A percentile compares a stretch with the other conserved stretches of the same genome.
Evolutionary conservation across 2,329 filamentous ascomycete genomes (phyloP).

Genomic region (Diaporthe vaccinii): DNA sequence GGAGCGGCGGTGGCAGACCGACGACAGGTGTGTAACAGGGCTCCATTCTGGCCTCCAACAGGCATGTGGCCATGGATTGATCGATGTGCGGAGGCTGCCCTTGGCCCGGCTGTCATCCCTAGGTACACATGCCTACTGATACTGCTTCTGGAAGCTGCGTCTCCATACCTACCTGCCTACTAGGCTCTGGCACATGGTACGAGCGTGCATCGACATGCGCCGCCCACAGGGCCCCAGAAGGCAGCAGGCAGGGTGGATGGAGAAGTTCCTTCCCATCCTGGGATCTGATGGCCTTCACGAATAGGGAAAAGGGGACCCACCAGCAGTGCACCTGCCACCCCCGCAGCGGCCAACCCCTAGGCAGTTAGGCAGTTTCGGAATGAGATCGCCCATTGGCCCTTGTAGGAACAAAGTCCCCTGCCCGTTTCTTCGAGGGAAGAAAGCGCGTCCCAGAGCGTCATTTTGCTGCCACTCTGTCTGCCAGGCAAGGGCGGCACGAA

Average conservation of each 20-base stretch:
- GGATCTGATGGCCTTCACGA: slow-evolving; percentile 12
- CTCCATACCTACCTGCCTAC: not conserved
- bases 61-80: not conserved
- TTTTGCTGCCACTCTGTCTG: not conserved
- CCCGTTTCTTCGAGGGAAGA: slow-evolving; percentile 13
- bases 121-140: too few species aligned
- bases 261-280: slow-evolving; percentile 1
- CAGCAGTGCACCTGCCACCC: slow-evolving; percentile 29
- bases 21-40: not conserved
- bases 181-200: not conserved
- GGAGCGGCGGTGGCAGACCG: not conserved
- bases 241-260: slow-evolving; percentile 16
- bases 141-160: not conserved
- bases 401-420: slow-evolving; percentile 20
- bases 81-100: not conserved
- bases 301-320: slow-evolving; percentile 31
- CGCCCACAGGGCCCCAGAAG: not conserved
- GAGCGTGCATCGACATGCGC: not conserved
- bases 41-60: slow-evolving; percentile 16
- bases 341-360: slow-evolving; percentile 28
- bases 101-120: slow-evolving; percentile 1
- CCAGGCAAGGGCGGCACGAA: slow-evolving; percentile 18
- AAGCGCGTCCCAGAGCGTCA: slow-evolving; percentile 26
- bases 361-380: slow-evolving; percentile 29
- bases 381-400: slow-evolving; percentile 24